These are phyloP conservation scores for Neofusicoccum cordaticola DNA, from an alignment of 2,329 filamentous ascomycete genomes.

Conservation along the genomic window DNA sequence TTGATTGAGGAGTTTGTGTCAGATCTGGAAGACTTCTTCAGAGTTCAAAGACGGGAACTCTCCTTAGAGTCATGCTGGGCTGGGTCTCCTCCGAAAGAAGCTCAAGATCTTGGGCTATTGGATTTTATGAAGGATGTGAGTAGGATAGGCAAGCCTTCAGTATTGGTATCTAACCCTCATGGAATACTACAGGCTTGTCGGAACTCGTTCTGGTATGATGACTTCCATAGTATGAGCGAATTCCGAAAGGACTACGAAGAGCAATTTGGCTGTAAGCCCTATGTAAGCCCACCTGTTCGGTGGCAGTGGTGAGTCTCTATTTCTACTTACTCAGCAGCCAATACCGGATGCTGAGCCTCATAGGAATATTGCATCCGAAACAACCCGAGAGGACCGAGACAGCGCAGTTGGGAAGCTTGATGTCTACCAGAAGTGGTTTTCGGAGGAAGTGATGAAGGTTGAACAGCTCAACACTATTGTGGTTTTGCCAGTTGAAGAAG, in stretches of 20 bases:
- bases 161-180: too few relatives aligned
- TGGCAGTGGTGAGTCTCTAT: slow-evolving; percentile 20
- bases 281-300: slow-evolving; percentile 20
- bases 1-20: not conserved
- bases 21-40: not conserved
- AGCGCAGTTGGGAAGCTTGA: slow-evolving; percentile 10
- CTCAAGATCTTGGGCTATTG: not conserved
- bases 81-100: not conserved
- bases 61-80: not conserved
- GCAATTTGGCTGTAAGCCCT: slow-evolving; percentile 17
- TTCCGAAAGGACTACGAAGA: slow-evolving; percentile 21
- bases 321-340: not conserved
- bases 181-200: not conserved
- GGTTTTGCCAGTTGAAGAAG: slow-evolving; percentile 21
- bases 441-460: slow-evolving; percentile 12
- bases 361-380: slow-evolving; percentile 14
- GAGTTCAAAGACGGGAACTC: not conserved
- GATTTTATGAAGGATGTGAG: not conserved
- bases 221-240: slow-evolving; percentile 21
- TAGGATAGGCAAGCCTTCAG: not conserved
- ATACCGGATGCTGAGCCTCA: not conserved
- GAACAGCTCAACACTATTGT: slow-evolving; percentile 14
- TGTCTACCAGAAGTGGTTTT: slow-evolving; percentile 18
- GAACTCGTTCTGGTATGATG: slow-evolving; percentile 22
- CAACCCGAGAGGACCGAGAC: not conserved